Percentiles rank a stretch among this genome's conserved stretches.
Evolutionary conservation across 148 eudicot species (phyloP).

Genomic region (Rhododendron molle): DNA sequence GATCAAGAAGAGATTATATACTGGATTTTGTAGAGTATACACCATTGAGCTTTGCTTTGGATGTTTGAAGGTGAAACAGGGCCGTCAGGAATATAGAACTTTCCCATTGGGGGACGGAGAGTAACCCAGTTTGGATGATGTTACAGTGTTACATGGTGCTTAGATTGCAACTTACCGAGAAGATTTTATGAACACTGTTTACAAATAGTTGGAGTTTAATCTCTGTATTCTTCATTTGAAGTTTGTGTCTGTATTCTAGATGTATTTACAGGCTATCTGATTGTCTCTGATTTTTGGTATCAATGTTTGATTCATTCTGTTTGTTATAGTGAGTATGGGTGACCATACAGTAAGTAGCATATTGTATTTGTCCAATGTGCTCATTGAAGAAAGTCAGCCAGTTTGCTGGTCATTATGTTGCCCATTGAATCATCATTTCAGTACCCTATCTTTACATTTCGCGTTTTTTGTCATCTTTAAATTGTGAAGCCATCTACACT

Average conservation of each 20-base stretch:
- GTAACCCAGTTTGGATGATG: not conserved
- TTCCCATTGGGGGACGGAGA: not conserved
- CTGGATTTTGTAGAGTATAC: not conserved
- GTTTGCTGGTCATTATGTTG: not conserved
- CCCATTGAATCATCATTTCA: not conserved
- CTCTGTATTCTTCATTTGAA: not conserved
- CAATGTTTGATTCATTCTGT: not conserved
- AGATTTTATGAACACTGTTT: not conserved
- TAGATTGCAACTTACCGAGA: not conserved
- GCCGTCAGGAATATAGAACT: not conserved
- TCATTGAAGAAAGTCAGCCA: not conserved
- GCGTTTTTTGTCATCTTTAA: not conserved
- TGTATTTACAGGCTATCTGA: not conserved
- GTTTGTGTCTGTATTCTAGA: not conserved
- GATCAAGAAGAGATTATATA: not conserved
- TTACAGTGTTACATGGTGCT: not conserved
- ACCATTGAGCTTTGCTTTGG: not conserved
- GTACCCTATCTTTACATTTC: not conserved
- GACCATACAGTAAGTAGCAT: too few species aligned
- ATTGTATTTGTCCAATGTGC: not conserved
- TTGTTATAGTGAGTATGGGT: not conserved
- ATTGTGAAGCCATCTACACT: not conserved
- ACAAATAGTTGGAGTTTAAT: not conserved
- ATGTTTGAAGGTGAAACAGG: not conserved
- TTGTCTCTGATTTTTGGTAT: not conserved